Conservation (phyloP, 2,329 filamentous ascomycete species). For the Tolypocladium inflatum region DNA sequence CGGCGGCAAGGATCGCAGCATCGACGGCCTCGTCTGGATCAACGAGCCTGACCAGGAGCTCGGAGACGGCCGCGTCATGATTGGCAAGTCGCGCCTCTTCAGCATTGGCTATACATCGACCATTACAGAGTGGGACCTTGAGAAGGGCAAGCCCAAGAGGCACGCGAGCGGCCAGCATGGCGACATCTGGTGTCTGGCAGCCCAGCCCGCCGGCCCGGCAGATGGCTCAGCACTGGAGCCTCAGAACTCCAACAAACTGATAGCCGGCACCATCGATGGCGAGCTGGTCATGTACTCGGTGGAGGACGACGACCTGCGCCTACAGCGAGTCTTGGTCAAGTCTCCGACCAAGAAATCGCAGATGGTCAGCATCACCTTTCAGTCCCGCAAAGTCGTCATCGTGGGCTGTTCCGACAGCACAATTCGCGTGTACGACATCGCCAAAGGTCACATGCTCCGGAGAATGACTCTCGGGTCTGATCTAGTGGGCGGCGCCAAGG, state of each 20-base stretch:
- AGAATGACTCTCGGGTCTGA: constrained; percentile 82
- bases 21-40: constrained; percentile 88
- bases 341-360: constrained; percentile 76
- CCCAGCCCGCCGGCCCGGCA: constrained; percentile 52
- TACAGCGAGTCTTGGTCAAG: constrained; percentile 65
- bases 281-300: constrained; percentile 81
- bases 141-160: constrained; percentile 64
- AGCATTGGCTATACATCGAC: constrained; percentile 91
- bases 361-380: constrained; percentile 85
- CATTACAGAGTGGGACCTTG: constrained; percentile 91
- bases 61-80: constrained; percentile 47
- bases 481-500: constrained; percentile 64
- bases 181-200: constrained; percentile 93
- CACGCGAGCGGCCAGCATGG: constrained; percentile 89
- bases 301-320: constrained; percentile 72
- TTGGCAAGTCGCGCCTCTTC: constrained; percentile 77
- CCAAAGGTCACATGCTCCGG: constrained; percentile 64
- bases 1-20: constrained; percentile 74
- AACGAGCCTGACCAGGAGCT: constrained; percentile 70
- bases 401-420: constrained; percentile 94
- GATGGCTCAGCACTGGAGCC: constrained; percentile 14
- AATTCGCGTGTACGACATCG: constrained; percentile 84
- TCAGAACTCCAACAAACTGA: constrained; percentile 50
- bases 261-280: constrained; percentile 84
- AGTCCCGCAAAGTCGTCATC: constrained; percentile 71